A percentile compares a stretch with the other conserved stretches of the same genome.
These are phyloP conservation scores for Blastobotrys ciferrii DNA, from an alignment of 1,139 yeast species.

Conservation along the genomic window DNA sequence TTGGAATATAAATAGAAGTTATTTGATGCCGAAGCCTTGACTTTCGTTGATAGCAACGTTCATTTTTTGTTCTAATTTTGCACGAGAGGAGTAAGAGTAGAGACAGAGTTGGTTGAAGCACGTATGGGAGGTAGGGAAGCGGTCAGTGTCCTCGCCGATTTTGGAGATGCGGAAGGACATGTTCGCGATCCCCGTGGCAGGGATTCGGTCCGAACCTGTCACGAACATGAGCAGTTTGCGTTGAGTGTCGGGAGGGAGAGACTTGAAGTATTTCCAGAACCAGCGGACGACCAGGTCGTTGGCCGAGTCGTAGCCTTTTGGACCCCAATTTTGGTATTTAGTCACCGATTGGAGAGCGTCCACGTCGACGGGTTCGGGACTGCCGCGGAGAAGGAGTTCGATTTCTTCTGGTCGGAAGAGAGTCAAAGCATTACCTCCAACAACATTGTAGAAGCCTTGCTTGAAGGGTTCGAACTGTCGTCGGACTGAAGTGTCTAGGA, in stretches of 20 bases:
- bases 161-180: slow-evolving; percentile 64
- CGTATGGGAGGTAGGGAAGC: slow-evolving; percentile 85
- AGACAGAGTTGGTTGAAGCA: slow-evolving; percentile 88
- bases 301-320: slow-evolving; percentile 39
- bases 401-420: slow-evolving; percentile 80
- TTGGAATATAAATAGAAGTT: slow-evolving; percentile 13
- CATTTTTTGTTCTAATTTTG: slow-evolving; percentile 56
- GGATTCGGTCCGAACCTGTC: slow-evolving; percentile 88
- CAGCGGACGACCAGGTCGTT: slow-evolving; percentile 50
- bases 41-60: slow-evolving; percentile 69
- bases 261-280: slow-evolving; percentile 79
- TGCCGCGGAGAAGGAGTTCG: slow-evolving; percentile 75
- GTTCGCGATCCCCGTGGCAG: slow-evolving; percentile 80
- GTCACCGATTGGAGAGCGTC: slow-evolving; percentile 68
- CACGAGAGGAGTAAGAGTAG: slow-evolving; percentile 57
- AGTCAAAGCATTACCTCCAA: slow-evolving; percentile 76
- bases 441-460: slow-evolving; percentile 70
- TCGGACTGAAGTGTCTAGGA: slow-evolving; percentile 54
- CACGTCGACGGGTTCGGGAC: slow-evolving; percentile 64
- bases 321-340: slow-evolving; percentile 63
- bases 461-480: slow-evolving; percentile 57
- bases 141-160: slow-evolving; percentile 49
- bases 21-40: slow-evolving; percentile 82
- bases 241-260: slow-evolving; percentile 49
- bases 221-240: slow-evolving; percentile 68